Evolutionary conservation across 345 rosid species (phyloP).

Genomic region (Lumnitzera littorea): DNA sequence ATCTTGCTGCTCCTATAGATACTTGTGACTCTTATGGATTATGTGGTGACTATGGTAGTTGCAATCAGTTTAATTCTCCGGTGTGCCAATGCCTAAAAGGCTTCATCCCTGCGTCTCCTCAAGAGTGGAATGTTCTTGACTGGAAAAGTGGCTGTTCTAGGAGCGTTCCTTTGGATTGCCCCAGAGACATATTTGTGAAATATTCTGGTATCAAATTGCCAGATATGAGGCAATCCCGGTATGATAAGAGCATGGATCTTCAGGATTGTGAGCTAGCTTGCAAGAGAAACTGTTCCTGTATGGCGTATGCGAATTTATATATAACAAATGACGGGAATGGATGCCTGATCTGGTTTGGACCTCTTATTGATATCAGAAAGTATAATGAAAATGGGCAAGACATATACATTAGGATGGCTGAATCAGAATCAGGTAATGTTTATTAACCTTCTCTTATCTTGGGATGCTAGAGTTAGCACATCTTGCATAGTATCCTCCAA

Average conservation of each 20-base stretch:
- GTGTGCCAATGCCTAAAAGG: conserved; percentile 10
- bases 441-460: no score
- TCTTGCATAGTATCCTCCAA: no score
- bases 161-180: conserved; percentile 9
- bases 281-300: conserved; percentile 33
- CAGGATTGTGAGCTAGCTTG: conserved; percentile 33
- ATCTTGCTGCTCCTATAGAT: not conserved
- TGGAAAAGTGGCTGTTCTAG: conserved; percentile 9
- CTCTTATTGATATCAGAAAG: no score
- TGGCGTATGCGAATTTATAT: conserved; percentile 32
- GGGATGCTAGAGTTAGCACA: no score
- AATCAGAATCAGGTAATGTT: no score
- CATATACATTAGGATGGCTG: no score
- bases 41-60: conserved; percentile 8
- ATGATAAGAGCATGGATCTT: conserved; percentile 8
- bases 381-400: no score
- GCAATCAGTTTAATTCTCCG: not conserved
- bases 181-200: conserved; percentile 16
- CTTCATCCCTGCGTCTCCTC: conserved; percentile 4
- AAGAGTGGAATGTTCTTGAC: conserved; percentile 8
- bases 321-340: conserved; percentile 31
- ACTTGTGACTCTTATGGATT: not conserved
- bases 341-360: conserved; percentile 43
- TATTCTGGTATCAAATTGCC: conserved; percentile 20
- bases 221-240: conserved; percentile 8